Evolutionary conservation across 805 yeast species (phyloP).

Genomic region (Yarrowia yakushimensis): DNA sequence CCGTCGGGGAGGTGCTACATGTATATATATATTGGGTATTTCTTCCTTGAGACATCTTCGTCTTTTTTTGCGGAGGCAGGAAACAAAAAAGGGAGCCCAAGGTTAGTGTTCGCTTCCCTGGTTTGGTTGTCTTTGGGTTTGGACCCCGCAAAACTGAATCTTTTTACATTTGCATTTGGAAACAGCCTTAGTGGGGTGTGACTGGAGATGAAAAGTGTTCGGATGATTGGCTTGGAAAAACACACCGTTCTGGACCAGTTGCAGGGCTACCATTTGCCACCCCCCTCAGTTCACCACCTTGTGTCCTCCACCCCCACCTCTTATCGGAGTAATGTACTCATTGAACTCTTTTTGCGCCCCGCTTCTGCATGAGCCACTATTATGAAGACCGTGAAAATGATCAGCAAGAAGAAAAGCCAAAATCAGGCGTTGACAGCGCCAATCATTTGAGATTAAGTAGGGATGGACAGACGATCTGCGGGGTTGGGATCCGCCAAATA

Average conservation of each 20-base stretch:
- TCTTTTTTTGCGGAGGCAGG: conserved; percentile 2
- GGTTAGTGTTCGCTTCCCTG: background rate
- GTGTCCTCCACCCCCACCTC: too few relatives aligned
- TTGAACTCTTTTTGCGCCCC: background rate
- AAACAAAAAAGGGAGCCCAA: background rate
- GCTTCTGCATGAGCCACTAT: conserved; percentile 2
- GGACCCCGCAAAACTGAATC: conserved; percentile 2
- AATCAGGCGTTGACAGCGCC: background rate
- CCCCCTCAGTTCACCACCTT: background rate
- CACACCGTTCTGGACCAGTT: too few relatives aligned
- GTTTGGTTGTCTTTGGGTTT: background rate
- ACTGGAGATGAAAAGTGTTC: too few relatives aligned
- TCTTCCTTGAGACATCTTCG: background rate
- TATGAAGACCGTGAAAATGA: background rate
- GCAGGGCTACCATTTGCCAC: too few relatives aligned
- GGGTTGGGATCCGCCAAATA: background rate
- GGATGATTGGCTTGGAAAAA: too few relatives aligned
- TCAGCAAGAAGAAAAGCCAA: background rate
- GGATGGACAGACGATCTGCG: background rate
- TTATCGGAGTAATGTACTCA: background rate
- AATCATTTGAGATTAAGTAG: background rate
- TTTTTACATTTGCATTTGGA: background rate
- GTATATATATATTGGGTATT: background rate
- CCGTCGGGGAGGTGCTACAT: background rate
- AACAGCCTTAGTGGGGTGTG: background rate